These are phyloP conservation scores for Candida sphagnicola DNA, from an alignment of 805 yeast species.

Conservation along the genomic window DNA sequence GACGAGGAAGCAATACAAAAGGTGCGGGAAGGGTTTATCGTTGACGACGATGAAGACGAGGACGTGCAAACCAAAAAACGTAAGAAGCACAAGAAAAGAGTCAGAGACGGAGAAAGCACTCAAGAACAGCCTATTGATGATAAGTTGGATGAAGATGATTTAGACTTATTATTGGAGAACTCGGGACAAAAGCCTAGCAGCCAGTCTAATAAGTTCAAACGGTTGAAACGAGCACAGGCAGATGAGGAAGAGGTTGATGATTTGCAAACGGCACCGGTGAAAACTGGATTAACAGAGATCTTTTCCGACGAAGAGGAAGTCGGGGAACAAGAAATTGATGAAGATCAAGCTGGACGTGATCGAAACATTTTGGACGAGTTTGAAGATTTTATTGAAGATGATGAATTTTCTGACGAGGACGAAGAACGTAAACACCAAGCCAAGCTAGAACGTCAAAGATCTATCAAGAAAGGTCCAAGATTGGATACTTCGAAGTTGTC, in stretches of 20 bases:
- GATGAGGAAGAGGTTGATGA: conserved; percentile 13
- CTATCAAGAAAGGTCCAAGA: conserved; percentile 31
- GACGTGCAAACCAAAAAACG: conserved; percentile 23
- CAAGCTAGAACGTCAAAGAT: conserved; percentile 25
- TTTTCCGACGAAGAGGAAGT: conserved; percentile 52
- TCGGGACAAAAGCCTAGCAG: conserved; percentile 63
- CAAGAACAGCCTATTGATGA: conserved; percentile 46
- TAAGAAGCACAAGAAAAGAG: conserved; percentile 35
- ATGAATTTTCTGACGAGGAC: conserved; percentile 89
- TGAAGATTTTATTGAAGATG: conserved; percentile 97
- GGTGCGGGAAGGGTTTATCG: conserved; percentile 89
- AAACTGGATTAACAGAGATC: conserved; percentile 55
- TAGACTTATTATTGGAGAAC: conserved; percentile 87
- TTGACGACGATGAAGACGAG: conserved; percentile 77
- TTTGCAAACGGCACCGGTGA: neutral
- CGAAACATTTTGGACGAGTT: conserved; percentile 67
- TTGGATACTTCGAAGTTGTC: conserved; percentile 57
- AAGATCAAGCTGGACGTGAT: conserved; percentile 20
- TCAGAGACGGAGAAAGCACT: conserved; percentile 22
- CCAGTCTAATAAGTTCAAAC: conserved; percentile 56
- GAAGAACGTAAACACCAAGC: conserved; percentile 40
- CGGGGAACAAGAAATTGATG: conserved; percentile 25
- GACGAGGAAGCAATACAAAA: conserved; percentile 85
- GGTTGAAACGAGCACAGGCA: conserved; percentile 69
- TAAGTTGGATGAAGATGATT: conserved; percentile 89